These are phyloP conservation scores for Lentinula novae-zelandiae DNA, from an alignment of 1,284 basidiomycete species.

Conservation along the genomic window DNA sequence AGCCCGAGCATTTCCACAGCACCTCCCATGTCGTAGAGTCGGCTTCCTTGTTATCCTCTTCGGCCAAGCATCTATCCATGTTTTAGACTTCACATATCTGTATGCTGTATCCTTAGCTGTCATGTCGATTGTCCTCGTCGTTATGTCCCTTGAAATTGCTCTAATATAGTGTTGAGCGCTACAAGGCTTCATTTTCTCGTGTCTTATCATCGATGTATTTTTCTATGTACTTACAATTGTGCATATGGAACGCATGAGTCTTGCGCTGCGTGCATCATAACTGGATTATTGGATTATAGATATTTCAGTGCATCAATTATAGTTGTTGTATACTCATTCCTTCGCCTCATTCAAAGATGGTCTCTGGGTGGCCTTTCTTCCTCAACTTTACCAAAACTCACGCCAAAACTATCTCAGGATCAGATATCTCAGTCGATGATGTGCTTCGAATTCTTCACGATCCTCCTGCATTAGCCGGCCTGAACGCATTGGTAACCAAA, in stretches of 20 bases:
- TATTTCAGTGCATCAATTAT: too few species aligned
- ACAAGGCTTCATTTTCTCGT: background rate
- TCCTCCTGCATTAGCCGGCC: constrained; percentile 26
- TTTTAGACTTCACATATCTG: background rate
- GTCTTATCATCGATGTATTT: background rate
- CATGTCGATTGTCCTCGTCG: constrained; percentile 11
- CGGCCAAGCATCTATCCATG: background rate
- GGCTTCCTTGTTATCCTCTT: background rate
- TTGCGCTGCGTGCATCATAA: too few species aligned
- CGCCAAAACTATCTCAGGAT: constrained; percentile 19
- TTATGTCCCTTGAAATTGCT: background rate
- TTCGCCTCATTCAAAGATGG: background rate
- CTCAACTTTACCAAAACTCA: constrained; percentile 23
- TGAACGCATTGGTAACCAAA: constrained; percentile 32
- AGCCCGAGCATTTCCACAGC: background rate
- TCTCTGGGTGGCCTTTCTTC: constrained; percentile 22
- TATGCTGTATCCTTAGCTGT: constrained; percentile 13
- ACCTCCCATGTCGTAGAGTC: background rate
- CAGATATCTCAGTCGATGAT: constrained; percentile 8
- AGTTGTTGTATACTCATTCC: background rate
- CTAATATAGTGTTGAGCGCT: background rate
- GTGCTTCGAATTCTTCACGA: constrained; percentile 32
- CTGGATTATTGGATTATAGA: background rate
- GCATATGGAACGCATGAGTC: background rate
- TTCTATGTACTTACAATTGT: background rate